A percentile compares a stretch with the other conserved stretches of the same genome.
These are phyloP conservation scores for Arxiozyma heterogenica DNA, from an alignment of 1,139 yeast species.

Conservation along the genomic window DNA sequence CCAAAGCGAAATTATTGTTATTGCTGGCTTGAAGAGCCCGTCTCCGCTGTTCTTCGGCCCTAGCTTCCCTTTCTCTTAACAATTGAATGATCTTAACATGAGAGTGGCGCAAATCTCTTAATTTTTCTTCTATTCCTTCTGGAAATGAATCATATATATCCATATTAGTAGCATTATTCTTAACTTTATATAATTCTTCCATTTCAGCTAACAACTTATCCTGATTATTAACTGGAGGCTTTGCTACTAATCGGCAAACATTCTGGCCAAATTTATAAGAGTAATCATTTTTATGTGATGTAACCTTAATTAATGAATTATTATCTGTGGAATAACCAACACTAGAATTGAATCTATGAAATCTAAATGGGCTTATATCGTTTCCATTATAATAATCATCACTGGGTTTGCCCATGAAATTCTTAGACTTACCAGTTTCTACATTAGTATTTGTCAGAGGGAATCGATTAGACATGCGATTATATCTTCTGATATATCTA, in stretches of 20 bases:
- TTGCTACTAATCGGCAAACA: slow-evolving; percentile 33
- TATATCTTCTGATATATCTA: neutral
- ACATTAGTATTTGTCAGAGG: neutral
- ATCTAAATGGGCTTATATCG: neutral
- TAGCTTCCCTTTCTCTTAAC: slow-evolving; percentile 34
- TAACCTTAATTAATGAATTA: neutral
- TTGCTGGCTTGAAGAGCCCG: slow-evolving; percentile 9
- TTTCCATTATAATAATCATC: neutral
- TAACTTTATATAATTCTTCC: slow-evolving; percentile 70
- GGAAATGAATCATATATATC: slow-evolving; percentile 46
- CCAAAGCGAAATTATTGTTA: slow-evolving; percentile 5
- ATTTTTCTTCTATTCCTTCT: slow-evolving; percentile 47
- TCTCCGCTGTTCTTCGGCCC: slow-evolving; percentile 12
- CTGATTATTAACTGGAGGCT: slow-evolving; percentile 50
- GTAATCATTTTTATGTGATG: neutral
- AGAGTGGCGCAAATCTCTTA: slow-evolving; percentile 45
- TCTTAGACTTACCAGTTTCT: neutral
- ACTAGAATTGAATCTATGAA: neutral
- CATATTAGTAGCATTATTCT: slow-evolving; percentile 50
- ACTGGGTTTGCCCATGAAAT: neutral
- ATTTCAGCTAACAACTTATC: slow-evolving; percentile 80
- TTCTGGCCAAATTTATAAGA: neutral
- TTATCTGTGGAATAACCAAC: neutral
- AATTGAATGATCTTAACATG: slow-evolving; percentile 53
- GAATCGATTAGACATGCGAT: slow-evolving; percentile 1